A percentile compares a stretch with the other conserved stretches of the same genome.
phyloP scores from a whole-genome alignment of 2,329 filamentous ascomycete genomes.

The Truncatella angustata region DNA sequence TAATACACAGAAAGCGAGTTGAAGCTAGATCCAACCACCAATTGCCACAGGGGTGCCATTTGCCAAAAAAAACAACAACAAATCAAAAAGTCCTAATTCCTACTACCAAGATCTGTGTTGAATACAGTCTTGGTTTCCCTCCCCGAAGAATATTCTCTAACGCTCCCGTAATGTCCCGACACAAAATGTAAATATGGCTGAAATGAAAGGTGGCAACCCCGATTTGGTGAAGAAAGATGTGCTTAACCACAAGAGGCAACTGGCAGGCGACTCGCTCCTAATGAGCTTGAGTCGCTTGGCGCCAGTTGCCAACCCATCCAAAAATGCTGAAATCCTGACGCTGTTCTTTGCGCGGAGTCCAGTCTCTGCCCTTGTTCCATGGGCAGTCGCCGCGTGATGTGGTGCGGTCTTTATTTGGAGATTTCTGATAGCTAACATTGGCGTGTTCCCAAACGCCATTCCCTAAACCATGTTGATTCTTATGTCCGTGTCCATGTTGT shows the following conservation, averaged over 20 bases:
- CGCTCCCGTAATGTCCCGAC: conserved; percentile 2
- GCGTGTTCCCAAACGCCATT: conserved; percentile 46
- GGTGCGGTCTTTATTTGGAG: conserved; percentile 44
- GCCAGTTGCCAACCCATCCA: conserved; percentile 95
- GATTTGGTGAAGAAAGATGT: conserved; percentile 28
- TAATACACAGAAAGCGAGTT: conserved; percentile 67
- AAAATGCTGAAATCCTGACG: conserved; percentile 64
- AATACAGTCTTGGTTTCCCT: neutral
- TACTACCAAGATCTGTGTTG: neutral
- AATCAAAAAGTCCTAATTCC: conserved; percentile 20
- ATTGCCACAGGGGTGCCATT: conserved; percentile 22
- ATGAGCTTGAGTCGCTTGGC: conserved; percentile 42
- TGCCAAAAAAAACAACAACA: conserved; percentile 22
- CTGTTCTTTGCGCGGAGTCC: conserved; percentile 63
- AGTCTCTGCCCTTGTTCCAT: conserved; percentile 58
- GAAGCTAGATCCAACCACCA: conserved; percentile 35
- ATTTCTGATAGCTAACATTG: conserved; percentile 32
- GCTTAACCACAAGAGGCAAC: conserved; percentile 62
- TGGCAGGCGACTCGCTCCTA: conserved; percentile 17
- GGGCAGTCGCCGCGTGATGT: conserved; percentile 49
- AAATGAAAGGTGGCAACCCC: conserved; percentile 24
- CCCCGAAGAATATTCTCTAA: neutral
- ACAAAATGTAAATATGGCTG: conserved; percentile 24
- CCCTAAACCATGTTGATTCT: conserved; percentile 34
- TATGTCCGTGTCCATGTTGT: conserved; percentile 38